Base-by-base conservation (phyloP, 2,329 filamentous ascomycete species). In the Verruconis gallopava region DNA sequence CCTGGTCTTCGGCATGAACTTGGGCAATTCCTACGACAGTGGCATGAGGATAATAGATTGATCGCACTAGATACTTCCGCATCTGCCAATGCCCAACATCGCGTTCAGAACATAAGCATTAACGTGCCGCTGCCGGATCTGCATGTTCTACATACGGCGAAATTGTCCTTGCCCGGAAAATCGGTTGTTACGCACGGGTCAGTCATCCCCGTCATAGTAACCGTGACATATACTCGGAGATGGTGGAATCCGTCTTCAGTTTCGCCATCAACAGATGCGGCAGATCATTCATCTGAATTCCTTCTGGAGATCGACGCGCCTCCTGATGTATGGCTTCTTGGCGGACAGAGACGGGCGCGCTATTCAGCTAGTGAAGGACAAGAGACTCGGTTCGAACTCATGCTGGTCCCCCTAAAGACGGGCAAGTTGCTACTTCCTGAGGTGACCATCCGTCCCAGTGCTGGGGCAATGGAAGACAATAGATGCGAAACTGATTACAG, bases 61-160 rank as follows among this genome's bases (percentile, higher is more conserved):
- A 40, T 37, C 36, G 18, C 44, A 21, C 20, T 33, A 21, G 14
- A 30, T 28, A 20, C 15, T n/a, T 35, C 12, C 25, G 30, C 19
- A 18, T 15, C 25, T 39, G 32, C 15, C 48, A 2, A 51, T 64
- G 32, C 54, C 59, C 19, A 38, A 51, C 5, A 56, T 17, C 64
- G 71, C 15, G 67, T 59, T 47, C 71, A 72, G 15, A 78, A 77
- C 11, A 88, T 98, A 50, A 68, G 81, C 21, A 93, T 98, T 41
- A 84, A 88, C 0, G 88, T 98, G 12, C 85, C 94, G 45, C 77
- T 98, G 1, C 89, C 89, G 0, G 78, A 81, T 1, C 70, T 94
- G 2, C 76, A 84, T 37, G 75, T 94, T 15, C 74, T 96, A 0
- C 82, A 93, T 59, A 93, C 83, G 0, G 80, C 81, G 2, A 76